Base-by-base conservation (phyloP, 2,329 filamentous ascomycete genomes). In the Keithomyces neogunnii region DNA sequence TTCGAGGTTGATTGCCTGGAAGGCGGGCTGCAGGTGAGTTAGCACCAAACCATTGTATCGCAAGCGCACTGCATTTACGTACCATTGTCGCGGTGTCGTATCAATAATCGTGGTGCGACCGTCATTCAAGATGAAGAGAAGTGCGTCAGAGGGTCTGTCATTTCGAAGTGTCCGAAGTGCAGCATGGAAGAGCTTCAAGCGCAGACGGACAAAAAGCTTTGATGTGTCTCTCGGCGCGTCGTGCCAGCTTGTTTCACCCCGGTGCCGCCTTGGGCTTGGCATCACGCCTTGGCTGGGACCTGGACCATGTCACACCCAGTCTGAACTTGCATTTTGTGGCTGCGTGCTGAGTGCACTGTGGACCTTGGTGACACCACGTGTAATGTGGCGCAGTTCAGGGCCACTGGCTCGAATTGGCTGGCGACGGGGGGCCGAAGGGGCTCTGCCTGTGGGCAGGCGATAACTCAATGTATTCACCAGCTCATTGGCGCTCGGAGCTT, bases 1-100 rank as follows among this genome's bases (percentile, higher is more conserved):
- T 69, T 96, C 91, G 70, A 97, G 82, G 66, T 99, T 99, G 68
- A 96, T 84, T 49, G 92, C 89, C 62, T 86, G 83, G 72, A 95
- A 97, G 61, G 82, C 78, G 58, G 80, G 76, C 80, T 82, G 52
- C 39, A 53, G 51, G 52, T 43, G n/a, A 19, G n/a, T 40, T 35
- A 45, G 29, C 9, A 44, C 26, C 40, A 11, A 9, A 19, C 19
- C 26, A 3, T 9, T 44, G 19, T 4, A 26, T 44, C 13, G 28
- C 28, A 30, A 28, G 3, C 7, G 9, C 3, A 30, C 3, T 4
- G 5, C 11, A 44, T 5, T 7, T 9, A 30, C 4, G 9, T 44
- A 30, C 40, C 40, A 44, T 44, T 29, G 10, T 44, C 28, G 40
- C 40, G 28, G 28, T 44, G 26, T 30, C 11, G n/a, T 44, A 7